These are phyloP conservation scores for Saturnispora gosingensis DNA, from an alignment of 805 yeast genomes.

Conservation along the genomic window DNA sequence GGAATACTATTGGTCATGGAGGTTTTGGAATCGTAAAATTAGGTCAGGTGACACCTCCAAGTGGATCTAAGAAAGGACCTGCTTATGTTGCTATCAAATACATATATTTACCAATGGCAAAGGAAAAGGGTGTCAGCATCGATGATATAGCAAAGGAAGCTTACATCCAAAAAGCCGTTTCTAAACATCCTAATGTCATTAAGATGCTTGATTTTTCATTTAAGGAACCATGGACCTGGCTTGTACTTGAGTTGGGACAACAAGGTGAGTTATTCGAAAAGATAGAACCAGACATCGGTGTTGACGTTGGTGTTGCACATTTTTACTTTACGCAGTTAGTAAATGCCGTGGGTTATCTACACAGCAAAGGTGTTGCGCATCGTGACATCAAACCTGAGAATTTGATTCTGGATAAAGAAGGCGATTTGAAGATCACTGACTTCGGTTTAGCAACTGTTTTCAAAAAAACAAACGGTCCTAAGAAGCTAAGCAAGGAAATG, in stretches of 20 bases:
- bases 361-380: constrained; percentile 56
- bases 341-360: constrained; percentile 52
- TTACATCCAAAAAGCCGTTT: constrained; percentile 46
- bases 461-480: constrained; percentile 38
- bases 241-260: constrained; percentile 57
- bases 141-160: constrained; percentile 43
- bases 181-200: constrained; percentile 50
- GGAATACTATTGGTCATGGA: constrained; percentile 56
- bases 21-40: constrained; percentile 55
- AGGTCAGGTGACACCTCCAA: constrained; percentile 29
- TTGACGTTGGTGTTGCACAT: constrained; percentile 56
- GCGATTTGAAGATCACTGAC: constrained; percentile 67
- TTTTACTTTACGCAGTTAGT: constrained; percentile 60
- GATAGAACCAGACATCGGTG: constrained; percentile 68
- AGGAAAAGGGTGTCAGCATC: constrained; percentile 24
- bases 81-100: constrained; percentile 46
- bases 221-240: constrained; percentile 50
- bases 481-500: constrained; percentile 39
- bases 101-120: constrained; percentile 33
- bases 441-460: constrained; percentile 66
- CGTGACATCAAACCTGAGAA: constrained; percentile 66
- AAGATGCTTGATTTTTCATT: constrained; percentile 45
- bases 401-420: constrained; percentile 49
- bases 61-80: neutral
- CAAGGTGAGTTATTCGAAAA: constrained; percentile 76